Conservation (phyloP, 179 eudicot species). For the Amaranthus tricolor region DNA sequence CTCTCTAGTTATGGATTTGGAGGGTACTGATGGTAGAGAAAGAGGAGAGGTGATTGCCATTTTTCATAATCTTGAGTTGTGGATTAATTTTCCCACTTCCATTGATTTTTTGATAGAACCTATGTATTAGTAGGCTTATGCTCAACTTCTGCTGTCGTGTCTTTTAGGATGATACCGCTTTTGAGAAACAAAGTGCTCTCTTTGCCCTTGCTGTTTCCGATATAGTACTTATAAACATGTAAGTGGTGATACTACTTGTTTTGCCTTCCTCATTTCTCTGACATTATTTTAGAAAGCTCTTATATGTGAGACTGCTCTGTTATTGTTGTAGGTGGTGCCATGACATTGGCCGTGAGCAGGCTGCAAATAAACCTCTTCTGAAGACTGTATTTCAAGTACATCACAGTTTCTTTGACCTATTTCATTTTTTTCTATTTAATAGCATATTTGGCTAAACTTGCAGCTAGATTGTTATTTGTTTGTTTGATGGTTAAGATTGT, state of each 20-base stretch:
- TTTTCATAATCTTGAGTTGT: neutral
- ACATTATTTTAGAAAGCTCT: neutral
- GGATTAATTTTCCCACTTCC: neutral
- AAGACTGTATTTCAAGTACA: conserved; percentile 97
- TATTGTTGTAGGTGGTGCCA: conserved; percentile 89
- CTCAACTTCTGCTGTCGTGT: conserved; percentile 5
- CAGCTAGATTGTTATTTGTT: neutral
- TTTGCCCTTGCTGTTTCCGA: conserved; percentile 44
- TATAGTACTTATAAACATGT: conserved; percentile 41
- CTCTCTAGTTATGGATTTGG: conserved; percentile 71
- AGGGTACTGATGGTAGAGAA: conserved; percentile 86
- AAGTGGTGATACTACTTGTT: conserved; percentile 9
- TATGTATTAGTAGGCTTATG: neutral
- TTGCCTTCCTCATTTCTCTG: neutral
- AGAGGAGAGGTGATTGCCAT: conserved; percentile 64
- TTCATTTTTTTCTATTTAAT: neutral
- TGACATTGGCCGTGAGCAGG: conserved; percentile 99
- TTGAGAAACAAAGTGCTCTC: conserved; percentile 42
- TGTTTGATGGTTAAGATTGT: conserved; percentile 1
- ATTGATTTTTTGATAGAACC: neutral
- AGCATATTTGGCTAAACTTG: neutral
- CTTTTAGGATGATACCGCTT: conserved; percentile 40
- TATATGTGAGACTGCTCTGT: neutral
- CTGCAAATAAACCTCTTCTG: conserved; percentile 94
- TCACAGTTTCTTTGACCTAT: neutral